Percentiles rank a stretch among this genome's conserved stretches.
Evolutionary conservation across 441 rosid genomes (phyloP).

Genomic region (Gossypium lobatum): DNA sequence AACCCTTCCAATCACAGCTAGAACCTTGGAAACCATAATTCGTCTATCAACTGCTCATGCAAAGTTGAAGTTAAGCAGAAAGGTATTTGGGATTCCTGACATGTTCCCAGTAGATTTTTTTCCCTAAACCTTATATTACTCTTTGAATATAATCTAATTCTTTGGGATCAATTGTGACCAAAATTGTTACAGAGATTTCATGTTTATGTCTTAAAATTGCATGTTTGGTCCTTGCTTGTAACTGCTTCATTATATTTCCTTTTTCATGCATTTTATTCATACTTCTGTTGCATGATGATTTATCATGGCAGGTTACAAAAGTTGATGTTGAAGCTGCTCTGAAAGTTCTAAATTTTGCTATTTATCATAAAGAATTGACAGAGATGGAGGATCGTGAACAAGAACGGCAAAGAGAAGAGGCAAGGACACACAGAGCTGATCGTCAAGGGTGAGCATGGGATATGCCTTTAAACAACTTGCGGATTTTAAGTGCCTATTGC

Average conservation of each 20-base stretch:
- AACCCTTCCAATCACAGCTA: constrained; percentile 95
- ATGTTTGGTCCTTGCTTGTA: constrained; percentile 1
- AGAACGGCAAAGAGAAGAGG: constrained; percentile 52
- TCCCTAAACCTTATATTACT: not conserved
- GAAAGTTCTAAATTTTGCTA: constrained; percentile 84
- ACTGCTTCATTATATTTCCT: not conserved
- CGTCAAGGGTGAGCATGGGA: constrained; percentile 39
- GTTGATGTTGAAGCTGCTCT: constrained; percentile 90
- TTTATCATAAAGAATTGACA: constrained; percentile 87
- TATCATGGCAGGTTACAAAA: constrained; percentile 53
- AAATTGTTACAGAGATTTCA: not conserved
- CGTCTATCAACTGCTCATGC: constrained; percentile 98
- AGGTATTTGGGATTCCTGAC: constrained; percentile 29
- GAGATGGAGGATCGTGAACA: constrained; percentile 96
- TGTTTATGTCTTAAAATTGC: not conserved
- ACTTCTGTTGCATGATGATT: not conserved
- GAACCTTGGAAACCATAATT: constrained; percentile 93
- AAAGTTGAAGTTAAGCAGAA: constrained; percentile 78
- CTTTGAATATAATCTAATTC: not conserved
- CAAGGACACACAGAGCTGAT: constrained; percentile 37
- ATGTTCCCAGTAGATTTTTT: not conserved
- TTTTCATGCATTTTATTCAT: not conserved
- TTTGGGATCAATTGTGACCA: not conserved
- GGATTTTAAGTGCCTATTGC: not conserved
- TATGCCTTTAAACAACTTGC: not conserved